phyloP scores from a whole-genome alignment of 2,329 filamentous ascomycete species.

The Stagonosporopsis cucurbitacearum region DNA sequence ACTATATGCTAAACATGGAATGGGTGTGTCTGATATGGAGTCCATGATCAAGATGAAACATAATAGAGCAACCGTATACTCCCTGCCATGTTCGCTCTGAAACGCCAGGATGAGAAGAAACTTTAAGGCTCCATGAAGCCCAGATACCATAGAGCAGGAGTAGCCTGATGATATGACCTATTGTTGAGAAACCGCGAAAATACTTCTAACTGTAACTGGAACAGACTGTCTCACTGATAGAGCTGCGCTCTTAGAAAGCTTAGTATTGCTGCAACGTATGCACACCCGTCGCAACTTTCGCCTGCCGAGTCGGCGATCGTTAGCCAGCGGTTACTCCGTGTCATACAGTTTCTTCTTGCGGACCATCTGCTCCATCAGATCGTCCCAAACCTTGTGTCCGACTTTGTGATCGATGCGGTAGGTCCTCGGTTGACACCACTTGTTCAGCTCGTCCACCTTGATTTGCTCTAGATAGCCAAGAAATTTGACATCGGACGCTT shows the following conservation, averaged over 20 bases:
- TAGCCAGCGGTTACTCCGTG: neutral
- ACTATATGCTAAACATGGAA: neutral
- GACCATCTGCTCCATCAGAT: conserved; percentile 45
- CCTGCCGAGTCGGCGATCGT: neutral
- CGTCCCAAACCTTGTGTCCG: conserved; percentile 35
- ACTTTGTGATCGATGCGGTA: conserved; percentile 43
- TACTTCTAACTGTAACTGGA: neutral
- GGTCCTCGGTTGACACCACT: conserved; percentile 24
- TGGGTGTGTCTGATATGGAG: neutral
- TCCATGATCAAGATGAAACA: neutral
- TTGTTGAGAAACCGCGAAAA: neutral
- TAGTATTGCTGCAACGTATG: neutral
- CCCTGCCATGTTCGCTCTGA: neutral
- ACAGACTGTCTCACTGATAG: neutral
- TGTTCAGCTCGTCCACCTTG: conserved; percentile 52
- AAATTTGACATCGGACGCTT: conserved; percentile 51
- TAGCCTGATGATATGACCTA: neutral
- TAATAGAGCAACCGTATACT: too few species aligned
- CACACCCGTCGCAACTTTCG: too few species aligned
- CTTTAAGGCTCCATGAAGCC: neutral
- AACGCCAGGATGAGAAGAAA: neutral
- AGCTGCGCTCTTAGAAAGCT: too few species aligned
- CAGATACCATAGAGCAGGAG: neutral
- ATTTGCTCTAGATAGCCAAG: conserved; percentile 54
- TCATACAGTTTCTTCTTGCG: conserved; percentile 48